These are phyloP conservation scores for Gigaspora rosea DNA, from an alignment of 192 early-diverging fungal genomes.

Conservation along the genomic window DNA sequence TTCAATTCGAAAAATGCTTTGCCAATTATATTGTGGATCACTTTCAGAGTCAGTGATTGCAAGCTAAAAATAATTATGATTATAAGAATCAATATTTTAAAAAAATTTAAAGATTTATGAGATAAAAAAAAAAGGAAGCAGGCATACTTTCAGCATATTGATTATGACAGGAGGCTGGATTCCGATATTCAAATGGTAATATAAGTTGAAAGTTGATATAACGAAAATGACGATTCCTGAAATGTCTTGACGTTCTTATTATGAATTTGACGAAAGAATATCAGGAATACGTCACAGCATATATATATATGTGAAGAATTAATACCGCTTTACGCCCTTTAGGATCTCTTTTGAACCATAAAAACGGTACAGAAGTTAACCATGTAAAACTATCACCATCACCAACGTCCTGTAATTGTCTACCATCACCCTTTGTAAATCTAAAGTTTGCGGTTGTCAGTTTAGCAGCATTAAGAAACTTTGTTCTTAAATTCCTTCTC, in stretches of 20 bases:
- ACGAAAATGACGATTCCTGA: too few relatives aligned
- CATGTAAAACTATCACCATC: background rate
- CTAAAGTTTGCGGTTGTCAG: background rate
- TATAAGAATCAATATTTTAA: background rate
- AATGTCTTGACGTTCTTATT: background rate
- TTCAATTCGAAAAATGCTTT: slow-evolving; percentile 69
- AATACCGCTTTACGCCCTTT: slow-evolving; percentile 42
- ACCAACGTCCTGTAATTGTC: slow-evolving; percentile 6
- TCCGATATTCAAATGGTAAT: too few relatives aligned
- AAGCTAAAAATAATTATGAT: slow-evolving; percentile 38
- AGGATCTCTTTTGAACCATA: slow-evolving; percentile 36
- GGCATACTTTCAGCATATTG: too few relatives aligned
- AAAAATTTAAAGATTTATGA: slow-evolving; percentile 1
- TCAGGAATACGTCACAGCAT: background rate
- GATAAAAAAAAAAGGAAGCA: background rate
- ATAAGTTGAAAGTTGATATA: too few relatives aligned
- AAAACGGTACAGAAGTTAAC: slow-evolving; percentile 37
- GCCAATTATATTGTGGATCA: slow-evolving; percentile 40
- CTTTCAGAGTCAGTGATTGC: slow-evolving; percentile 51
- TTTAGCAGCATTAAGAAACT: background rate
- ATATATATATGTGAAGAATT: slow-evolving; percentile 21
- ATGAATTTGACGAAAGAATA: background rate
- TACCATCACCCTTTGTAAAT: background rate
- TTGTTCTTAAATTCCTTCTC: background rate
- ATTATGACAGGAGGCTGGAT: too few relatives aligned